These are phyloP conservation scores for Stachybotrys echinatus DNA, from an alignment of 2,329 filamentous ascomycete species.

Conservation along the genomic window DNA sequence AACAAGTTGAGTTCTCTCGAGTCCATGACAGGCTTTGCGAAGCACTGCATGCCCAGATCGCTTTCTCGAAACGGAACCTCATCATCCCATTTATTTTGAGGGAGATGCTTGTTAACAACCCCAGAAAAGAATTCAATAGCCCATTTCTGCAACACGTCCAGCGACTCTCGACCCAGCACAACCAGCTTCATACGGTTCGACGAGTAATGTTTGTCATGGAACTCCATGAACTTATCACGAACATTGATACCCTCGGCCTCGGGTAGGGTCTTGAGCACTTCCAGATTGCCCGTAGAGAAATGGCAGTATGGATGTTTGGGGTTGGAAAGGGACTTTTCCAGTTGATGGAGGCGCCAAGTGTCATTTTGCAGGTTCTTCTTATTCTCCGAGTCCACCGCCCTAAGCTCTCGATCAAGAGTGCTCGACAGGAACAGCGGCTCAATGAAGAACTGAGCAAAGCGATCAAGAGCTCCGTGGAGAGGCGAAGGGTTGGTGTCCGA, in stretches of 20 bases:
- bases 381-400: slow-evolving; percentile 90
- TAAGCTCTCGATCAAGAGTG: slow-evolving; percentile 80
- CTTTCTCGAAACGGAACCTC: slow-evolving; percentile 44
- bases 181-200: slow-evolving; percentile 92
- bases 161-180: slow-evolving; percentile 72
- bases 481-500: slow-evolving; percentile 53
- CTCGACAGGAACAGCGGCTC: slow-evolving; percentile 79
- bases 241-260: slow-evolving; percentile 77
- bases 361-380: slow-evolving; percentile 96
- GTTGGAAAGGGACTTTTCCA: slow-evolving; percentile 85
- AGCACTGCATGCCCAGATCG: slow-evolving; percentile 63
- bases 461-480: slow-evolving; percentile 76
- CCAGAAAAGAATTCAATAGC: slow-evolving; percentile 76
- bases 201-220: slow-evolving; percentile 85
- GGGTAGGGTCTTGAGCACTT: slow-evolving; percentile 78
- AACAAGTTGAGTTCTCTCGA: slow-evolving; percentile 71
- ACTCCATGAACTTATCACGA: slow-evolving; percentile 85
- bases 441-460: slow-evolving; percentile 93
- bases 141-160: slow-evolving; percentile 82
- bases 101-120: slow-evolving; percentile 76
- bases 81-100: slow-evolving; percentile 50
- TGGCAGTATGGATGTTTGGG: slow-evolving; percentile 83
- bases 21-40: slow-evolving; percentile 90
- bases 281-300: slow-evolving; percentile 85
- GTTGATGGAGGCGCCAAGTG: slow-evolving; percentile 78